These are phyloP conservation scores for Camellia oleifera DNA, from an alignment of 179 eudicot species.

Conservation along the genomic window DNA sequence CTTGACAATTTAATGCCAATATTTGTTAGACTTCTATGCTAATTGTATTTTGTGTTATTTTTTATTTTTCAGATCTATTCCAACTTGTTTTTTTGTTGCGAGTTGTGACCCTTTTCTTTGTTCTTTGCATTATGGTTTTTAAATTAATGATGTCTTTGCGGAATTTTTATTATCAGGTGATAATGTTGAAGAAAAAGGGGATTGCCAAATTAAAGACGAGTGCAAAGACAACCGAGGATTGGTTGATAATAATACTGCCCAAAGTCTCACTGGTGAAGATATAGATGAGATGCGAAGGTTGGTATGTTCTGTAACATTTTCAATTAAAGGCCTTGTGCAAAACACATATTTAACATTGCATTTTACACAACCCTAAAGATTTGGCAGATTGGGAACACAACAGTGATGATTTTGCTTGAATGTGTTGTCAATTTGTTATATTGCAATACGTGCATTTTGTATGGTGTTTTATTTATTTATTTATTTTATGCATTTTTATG, in stretches of 20 bases:
- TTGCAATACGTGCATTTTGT: not conserved
- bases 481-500: not conserved
- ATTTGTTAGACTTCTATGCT: not conserved
- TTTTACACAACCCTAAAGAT: not conserved
- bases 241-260: conserved; percentile 89
- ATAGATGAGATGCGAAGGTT: conserved; percentile 79
- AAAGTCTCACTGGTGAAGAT: conserved; percentile 88
- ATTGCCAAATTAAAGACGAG: conserved; percentile 36
- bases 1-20: not conserved
- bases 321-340: not conserved
- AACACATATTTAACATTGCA: conserved; percentile 1
- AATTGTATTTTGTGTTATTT: not conserved
- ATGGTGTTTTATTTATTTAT: not conserved
- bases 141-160: not conserved
- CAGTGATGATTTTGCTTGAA: not conserved
- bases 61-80: not conserved
- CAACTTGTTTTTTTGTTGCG: not conserved
- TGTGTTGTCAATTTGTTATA: not conserved
- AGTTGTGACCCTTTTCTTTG: not conserved
- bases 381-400: not conserved
- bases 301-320: conserved; percentile 10
- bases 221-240: conserved; percentile 76
- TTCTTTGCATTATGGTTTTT: conserved; percentile 1
- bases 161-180: conserved; percentile 33
- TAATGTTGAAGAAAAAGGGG: conserved; percentile 40